Evolutionary conservation across 2,329 filamentous ascomycete genomes (phyloP).

Genomic region (Scortechinia acanthostroma): DNA sequence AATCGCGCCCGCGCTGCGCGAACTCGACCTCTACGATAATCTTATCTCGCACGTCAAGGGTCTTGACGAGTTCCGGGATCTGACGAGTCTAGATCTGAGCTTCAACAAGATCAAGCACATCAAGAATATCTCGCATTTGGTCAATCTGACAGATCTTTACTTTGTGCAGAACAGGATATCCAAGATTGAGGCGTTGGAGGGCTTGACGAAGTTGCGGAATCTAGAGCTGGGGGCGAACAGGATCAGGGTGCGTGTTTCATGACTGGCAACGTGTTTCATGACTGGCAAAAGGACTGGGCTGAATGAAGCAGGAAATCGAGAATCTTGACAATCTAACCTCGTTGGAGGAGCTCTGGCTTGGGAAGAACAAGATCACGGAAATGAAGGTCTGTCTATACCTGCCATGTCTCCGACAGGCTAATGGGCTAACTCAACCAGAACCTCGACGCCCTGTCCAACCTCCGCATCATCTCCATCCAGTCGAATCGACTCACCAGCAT

Average conservation of each 20-base stretch:
- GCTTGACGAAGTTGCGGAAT: conserved; percentile 68
- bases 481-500: conserved; percentile 84
- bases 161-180: conserved; percentile 93
- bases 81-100: conserved; percentile 79
- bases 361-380: conserved; percentile 91
- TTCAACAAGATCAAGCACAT: conserved; percentile 99
- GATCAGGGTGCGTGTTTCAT: conserved; percentile 34
- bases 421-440: conserved; percentile 18
- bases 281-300: no score
- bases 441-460: conserved; percentile 67
- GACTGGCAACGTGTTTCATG: not conserved
- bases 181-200: conserved; percentile 77
- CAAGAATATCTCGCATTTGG: conserved; percentile 76
- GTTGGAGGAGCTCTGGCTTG: conserved; percentile 89
- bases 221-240: conserved; percentile 88
- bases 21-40: conserved; percentile 96
- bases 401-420: not conserved
- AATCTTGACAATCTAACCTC: conserved; percentile 70
- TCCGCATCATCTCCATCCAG: conserved; percentile 87
- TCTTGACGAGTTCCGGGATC: conserved; percentile 68
- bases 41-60: conserved; percentile 80
- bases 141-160: conserved; percentile 74
- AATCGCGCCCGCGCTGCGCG: conserved; percentile 62
- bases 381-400: conserved; percentile 42
- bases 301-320: conserved; percentile 61